A percentile compares a stretch with the other conserved stretches of the same genome.
Conservation (phyloP, 345 rosid species). For the Brassica juncea region DNA sequence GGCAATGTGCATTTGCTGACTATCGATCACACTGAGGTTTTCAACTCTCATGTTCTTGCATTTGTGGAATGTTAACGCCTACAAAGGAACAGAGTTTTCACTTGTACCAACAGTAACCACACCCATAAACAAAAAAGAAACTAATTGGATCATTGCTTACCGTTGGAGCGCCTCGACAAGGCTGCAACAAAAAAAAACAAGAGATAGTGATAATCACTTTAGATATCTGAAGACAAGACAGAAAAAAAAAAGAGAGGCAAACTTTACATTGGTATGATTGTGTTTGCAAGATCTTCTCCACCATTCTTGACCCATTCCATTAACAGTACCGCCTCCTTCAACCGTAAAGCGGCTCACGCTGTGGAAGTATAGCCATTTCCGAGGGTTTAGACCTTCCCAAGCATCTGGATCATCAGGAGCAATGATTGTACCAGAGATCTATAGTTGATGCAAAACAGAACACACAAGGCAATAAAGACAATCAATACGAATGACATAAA, state of each 20-base stretch:
- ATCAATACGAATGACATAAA: background rate
- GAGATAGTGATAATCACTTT: slow-evolving; percentile 24
- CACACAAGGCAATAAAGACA: background rate
- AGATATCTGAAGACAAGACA: slow-evolving; percentile 1
- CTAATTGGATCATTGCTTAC: slow-evolving; percentile 46
- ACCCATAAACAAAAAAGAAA: slow-evolving; percentile 12
- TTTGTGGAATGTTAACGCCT: slow-evolving; percentile 85
- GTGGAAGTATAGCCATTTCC: slow-evolving; percentile 79
- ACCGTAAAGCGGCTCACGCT: slow-evolving; percentile 70
- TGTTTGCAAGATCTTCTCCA: slow-evolving; percentile 85
- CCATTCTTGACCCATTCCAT: slow-evolving; percentile 89
- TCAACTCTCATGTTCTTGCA: slow-evolving; percentile 72
- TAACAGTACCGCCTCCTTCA: slow-evolving; percentile 74
- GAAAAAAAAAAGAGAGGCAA: slow-evolving; percentile 7
- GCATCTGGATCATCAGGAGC: slow-evolving; percentile 75
- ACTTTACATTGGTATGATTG: slow-evolving; percentile 40
- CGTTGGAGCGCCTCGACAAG: slow-evolving; percentile 91
- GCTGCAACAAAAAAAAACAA: slow-evolving; percentile 48
- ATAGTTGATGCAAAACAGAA: background rate
- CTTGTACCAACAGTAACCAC: background rate
- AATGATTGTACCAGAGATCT: slow-evolving; percentile 75
- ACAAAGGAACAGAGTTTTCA: slow-evolving; percentile 27
- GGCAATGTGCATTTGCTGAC: slow-evolving; percentile 84
- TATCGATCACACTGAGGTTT: slow-evolving; percentile 53
- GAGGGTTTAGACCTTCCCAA: slow-evolving; percentile 73